These are phyloP conservation scores for Micractinium sp. DNA, from an alignment of 139 green algal genomes.

Conservation along the genomic window DNA sequence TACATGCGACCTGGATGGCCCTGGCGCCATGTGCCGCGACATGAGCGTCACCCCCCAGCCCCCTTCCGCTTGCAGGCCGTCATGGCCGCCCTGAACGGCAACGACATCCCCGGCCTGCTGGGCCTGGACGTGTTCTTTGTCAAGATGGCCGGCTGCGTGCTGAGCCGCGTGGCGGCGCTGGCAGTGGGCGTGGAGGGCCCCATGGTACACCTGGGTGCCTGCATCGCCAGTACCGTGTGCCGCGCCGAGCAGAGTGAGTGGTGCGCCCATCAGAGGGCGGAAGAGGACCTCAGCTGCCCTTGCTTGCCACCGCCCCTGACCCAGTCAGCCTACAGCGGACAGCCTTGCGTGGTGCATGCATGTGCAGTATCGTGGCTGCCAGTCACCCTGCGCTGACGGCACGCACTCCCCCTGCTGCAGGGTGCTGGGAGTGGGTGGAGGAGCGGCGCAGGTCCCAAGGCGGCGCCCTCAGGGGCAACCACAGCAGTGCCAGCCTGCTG, in stretches of 20 bases:
- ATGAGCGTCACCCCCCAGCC: background rate
- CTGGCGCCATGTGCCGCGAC: background rate
- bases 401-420: background rate
- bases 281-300: background rate
- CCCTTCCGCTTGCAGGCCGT: background rate
- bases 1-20: too few relatives aligned
- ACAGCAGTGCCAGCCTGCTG: too few relatives aligned
- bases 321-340: background rate
- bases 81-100: background rate
- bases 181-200: background rate
- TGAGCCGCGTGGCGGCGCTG: background rate
- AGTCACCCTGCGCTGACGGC: background rate
- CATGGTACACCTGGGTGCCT: slow-evolving; percentile 86
- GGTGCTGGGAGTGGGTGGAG: background rate
- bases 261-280: too few relatives aligned
- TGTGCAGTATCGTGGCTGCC: background rate
- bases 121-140: background rate
- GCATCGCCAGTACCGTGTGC: slow-evolving; percentile 69
- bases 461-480: background rate
- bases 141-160: background rate
- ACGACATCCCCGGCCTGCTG: background rate
- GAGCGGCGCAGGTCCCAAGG: background rate
- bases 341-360: background rate
- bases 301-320: too few relatives aligned
- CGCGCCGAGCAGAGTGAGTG: slow-evolving; percentile 1